Conservation (phyloP, 495 filamentous ascomycete genomes). For the Astrothelium macrocarpum region DNA sequence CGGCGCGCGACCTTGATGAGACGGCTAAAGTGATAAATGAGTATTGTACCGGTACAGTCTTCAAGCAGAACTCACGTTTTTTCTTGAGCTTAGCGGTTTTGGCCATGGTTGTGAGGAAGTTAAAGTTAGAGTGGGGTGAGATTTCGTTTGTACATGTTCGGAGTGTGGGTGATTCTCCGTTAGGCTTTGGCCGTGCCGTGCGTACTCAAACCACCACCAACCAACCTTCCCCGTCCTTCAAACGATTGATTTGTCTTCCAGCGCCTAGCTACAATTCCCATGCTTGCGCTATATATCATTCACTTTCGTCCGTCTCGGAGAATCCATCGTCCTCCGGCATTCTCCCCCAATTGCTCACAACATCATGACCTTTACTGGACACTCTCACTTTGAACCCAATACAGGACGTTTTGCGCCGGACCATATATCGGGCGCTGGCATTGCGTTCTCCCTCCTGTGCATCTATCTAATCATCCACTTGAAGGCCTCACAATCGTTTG, state of each 20-base stretch:
- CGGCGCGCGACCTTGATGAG: slow-evolving; percentile 20
- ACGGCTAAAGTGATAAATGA: slow-evolving; percentile 7
- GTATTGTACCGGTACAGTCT: not conserved
- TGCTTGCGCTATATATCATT: not conserved
- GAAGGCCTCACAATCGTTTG: not conserved
- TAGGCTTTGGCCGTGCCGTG: too few relatives aligned
- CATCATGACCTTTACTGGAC: not conserved
- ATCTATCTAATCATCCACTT: not conserved
- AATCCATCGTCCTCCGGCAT: not conserved
- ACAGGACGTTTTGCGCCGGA: not conserved
- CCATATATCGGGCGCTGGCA: not conserved
- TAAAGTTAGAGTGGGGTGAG: slow-evolving; percentile 6
- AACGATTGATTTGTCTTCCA: not conserved
- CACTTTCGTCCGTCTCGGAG: not conserved
- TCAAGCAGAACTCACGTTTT: slow-evolving; percentile 11
- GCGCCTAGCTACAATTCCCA: not conserved
- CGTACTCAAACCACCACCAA: not conserved
- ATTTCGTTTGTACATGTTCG: not conserved
- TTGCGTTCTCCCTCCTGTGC: not conserved
- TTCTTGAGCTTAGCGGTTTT: slow-evolving; percentile 34
- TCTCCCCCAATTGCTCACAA: not conserved
- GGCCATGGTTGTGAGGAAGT: slow-evolving; percentile 19
- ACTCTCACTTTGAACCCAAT: not conserved
- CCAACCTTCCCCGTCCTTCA: not conserved
- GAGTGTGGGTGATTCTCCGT: too few relatives aligned